Conservation (phyloP, 192 early-diverging fungal genomes). For the Radiomyces spectabilis region DNA sequence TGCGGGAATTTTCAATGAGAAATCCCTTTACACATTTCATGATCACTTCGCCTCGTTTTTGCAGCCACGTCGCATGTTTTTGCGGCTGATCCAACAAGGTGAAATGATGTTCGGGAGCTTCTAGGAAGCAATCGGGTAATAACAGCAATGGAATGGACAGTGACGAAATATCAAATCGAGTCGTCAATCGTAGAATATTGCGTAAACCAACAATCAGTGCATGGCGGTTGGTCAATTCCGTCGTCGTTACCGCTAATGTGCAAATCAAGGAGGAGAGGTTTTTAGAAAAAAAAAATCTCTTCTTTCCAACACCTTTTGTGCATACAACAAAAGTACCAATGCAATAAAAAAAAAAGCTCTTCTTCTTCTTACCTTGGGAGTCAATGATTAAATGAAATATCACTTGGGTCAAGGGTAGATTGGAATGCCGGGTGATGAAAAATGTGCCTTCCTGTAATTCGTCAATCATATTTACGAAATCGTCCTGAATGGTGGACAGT, state of each 20-base stretch:
- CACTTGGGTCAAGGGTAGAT: conserved; percentile 62
- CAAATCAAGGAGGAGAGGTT: neutral
- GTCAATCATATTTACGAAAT: conserved; percentile 22
- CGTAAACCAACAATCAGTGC: conserved; percentile 51
- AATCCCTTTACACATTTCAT: conserved; percentile 47
- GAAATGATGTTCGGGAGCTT: conserved; percentile 14
- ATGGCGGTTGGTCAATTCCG: conserved; percentile 20
- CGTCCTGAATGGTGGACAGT: conserved; percentile 43
- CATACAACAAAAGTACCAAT: too few relatives aligned
- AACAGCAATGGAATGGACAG: conserved; percentile 62
- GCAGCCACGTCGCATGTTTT: conserved; percentile 28
- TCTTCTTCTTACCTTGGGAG: conserved; percentile 32
- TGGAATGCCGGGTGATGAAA: conserved; percentile 70
- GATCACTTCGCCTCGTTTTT: conserved; percentile 36
- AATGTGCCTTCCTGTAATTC: conserved; percentile 58
- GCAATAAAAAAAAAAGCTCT: neutral
- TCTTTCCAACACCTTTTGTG: neutral
- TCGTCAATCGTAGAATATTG: conserved; percentile 50
- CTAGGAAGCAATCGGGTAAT: conserved; percentile 37
- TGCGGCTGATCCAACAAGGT: conserved; percentile 23
- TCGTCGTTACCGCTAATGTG: conserved; percentile 7
- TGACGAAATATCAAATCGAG: conserved; percentile 53
- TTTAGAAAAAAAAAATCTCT: neutral
- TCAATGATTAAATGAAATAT: conserved; percentile 69
- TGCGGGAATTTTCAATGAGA: conserved; percentile 46